Percentiles rank a stretch among this genome's conserved stretches.
These are phyloP conservation scores for Chaetoceros muelleri DNA, from an alignment of 108 stramenopile species.

Conservation along the genomic window DNA sequence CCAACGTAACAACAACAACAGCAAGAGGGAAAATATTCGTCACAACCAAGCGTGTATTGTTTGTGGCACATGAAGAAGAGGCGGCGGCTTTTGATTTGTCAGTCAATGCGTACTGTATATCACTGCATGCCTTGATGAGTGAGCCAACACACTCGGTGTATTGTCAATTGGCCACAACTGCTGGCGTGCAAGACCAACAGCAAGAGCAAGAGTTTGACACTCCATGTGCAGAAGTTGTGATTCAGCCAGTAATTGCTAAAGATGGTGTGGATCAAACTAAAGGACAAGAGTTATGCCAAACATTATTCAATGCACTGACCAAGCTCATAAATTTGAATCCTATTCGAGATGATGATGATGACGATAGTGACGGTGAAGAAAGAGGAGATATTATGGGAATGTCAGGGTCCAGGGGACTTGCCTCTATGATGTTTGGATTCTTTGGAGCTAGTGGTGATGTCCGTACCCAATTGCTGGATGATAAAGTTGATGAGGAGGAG, in stretches of 20 bases:
- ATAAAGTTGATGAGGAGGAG: no score
- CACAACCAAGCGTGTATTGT: not conserved
- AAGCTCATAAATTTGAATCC: slow-evolving; percentile 53
- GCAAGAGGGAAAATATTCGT: not conserved
- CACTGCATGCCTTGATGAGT: slow-evolving; percentile 50
- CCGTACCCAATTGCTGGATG: no score
- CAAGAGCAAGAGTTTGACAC: no score
- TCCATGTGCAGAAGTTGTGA: slow-evolving; percentile 28
- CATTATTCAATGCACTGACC: slow-evolving; percentile 47
- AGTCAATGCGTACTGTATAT: slow-evolving; percentile 54
- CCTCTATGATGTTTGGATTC: slow-evolving; percentile 25
- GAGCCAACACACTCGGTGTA: slow-evolving; percentile 29
- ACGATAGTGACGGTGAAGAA: slow-evolving; percentile 18
- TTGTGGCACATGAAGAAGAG: not conserved
- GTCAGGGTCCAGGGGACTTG: slow-evolving; percentile 2
- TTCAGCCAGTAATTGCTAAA: slow-evolving; percentile 24
- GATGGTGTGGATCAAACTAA: slow-evolving; percentile 2
- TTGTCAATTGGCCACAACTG: slow-evolving; percentile 25
- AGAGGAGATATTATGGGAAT: slow-evolving; percentile 21
- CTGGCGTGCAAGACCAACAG: no score
- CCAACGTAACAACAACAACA: not conserved
- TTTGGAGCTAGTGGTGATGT: no score
- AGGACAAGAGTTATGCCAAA: slow-evolving; percentile 27
- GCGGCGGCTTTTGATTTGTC: slow-evolving; percentile 45
- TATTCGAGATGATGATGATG: slow-evolving; percentile 31